phyloP scores from a whole-genome alignment of 306 rosid species.

The Arachis stenosperma region DNA sequence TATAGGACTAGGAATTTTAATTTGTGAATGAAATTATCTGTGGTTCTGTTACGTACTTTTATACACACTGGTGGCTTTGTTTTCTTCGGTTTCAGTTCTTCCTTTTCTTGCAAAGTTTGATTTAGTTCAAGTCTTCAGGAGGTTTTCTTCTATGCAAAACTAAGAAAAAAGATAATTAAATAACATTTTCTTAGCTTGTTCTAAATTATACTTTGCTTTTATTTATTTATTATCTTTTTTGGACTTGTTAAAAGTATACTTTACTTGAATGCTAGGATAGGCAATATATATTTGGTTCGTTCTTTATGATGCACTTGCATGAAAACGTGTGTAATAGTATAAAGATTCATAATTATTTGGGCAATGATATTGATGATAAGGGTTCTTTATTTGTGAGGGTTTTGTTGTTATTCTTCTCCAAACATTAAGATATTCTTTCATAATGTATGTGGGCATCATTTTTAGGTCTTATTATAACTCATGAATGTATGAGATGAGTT shows the following conservation, averaged over 20 bases:
- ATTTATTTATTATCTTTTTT: no score
- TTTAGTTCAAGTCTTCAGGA: conserved; percentile 1
- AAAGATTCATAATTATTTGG: background rate
- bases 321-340: conserved; percentile 15
- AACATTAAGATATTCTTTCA: background rate
- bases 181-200: background rate
- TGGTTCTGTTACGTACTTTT: conserved; percentile 7
- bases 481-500: no score
- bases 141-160: no score
- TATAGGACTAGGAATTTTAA: background rate
- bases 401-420: background rate
- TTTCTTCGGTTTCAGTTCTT: conserved; percentile 39
- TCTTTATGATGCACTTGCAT: conserved; percentile 17
- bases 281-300: conserved; percentile 2
- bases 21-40: background rate
- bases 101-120: conserved; percentile 42
- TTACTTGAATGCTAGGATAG: conserved; percentile 29
- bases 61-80: conserved; percentile 15
- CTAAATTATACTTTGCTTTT: conserved; percentile 37
- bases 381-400: background rate
- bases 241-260: conserved; percentile 13
- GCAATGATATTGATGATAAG: background rate
- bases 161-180: no score
- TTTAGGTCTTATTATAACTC: background rate
- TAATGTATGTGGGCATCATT: background rate